Base-by-base conservation (phyloP, 345 rosid genomes). In the Eucalyptus viminalis region DNA sequence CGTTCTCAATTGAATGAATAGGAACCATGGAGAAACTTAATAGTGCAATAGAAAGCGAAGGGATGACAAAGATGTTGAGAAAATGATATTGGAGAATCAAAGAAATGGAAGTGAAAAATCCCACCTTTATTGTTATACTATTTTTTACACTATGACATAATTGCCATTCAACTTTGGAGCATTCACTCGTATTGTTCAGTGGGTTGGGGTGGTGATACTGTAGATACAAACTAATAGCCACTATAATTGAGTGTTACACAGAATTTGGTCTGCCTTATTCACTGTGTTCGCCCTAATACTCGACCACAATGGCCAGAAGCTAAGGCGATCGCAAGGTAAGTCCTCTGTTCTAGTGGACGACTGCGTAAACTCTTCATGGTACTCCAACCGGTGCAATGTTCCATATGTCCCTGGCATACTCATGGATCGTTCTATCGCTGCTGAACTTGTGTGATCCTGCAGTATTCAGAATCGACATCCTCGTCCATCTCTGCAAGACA, bases 401-500 rank as follows among this genome's bases (percentile, higher is more conserved):
- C 96, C 95, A 94, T 49, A 93, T 92, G 87, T 94, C 96, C 89
- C 91, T 92, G 13, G 97, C 95, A 87, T 94, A 94, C 90, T 95
- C 95, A 40, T 92, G 95, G 85, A 95, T 93, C 9, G 95, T 93
- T 49, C 94, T 86, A 90, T 95, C 95, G 65, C 95, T 93, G 93
- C 96, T 93, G 94, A 95, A 92, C 92, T 94, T 94, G 93, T 89
- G 91, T 3, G 95, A 94, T 29, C 95, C 95, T 12, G 96, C 95
- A 6, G 94, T 93, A 89, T 95, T 95, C 95, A 94, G 86, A 81
- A 94, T 92, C 62, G 97, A 94, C 96, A 93, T 93, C 89, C 89
- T 92, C 54, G 94, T 95, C 96, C 95, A 94, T 89, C 90, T 90
- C 95, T 94, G 95, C 89, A 56, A 60, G 85, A 76, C 85, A 6